Percentiles rank a stretch among this genome's conserved stretches.
phyloP scores from a whole-genome alignment of 2,329 filamentous ascomycete genomes.

The Fusarium penzigii region DNA sequence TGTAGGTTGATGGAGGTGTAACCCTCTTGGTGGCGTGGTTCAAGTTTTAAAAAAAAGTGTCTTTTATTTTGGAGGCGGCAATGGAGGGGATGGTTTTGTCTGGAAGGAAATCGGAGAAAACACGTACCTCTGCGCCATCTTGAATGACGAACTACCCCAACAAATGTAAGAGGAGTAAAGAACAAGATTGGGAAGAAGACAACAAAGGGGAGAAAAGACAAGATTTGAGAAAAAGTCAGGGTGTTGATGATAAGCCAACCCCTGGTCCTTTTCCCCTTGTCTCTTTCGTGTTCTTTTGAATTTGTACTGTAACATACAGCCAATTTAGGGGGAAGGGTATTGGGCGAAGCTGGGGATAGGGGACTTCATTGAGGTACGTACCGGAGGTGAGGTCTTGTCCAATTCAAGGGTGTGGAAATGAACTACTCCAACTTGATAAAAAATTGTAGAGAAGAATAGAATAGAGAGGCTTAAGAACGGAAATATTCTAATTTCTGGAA shows the following conservation, averaged over 20 bases:
- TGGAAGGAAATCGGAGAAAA: not conserved
- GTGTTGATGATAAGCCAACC: conserved; percentile 1
- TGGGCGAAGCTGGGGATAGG: not conserved
- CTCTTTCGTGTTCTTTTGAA: conserved; percentile 6
- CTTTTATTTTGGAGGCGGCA: no score
- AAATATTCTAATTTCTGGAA: no score
- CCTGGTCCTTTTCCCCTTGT: conserved; percentile 5
- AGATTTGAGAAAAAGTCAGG: conserved; percentile 5
- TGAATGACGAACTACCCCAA: not conserved
- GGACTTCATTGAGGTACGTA: not conserved
- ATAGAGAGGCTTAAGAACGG: no score
- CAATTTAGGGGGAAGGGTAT: not conserved
- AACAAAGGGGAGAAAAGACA: not conserved
- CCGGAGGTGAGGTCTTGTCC: not conserved
- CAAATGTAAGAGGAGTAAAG: not conserved
- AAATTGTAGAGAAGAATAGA: no score
- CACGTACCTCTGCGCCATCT: not conserved
- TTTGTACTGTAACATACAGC: not conserved
- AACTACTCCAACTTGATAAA: not conserved
- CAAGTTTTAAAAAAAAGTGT: no score
- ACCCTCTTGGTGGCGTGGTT: not conserved
- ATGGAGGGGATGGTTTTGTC: no score
- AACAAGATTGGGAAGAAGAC: not conserved
- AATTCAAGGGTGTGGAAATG: not conserved
- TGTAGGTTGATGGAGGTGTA: not conserved